These are phyloP conservation scores for Pseudogymnoascus sp. DNA, from an alignment of 2,329 filamentous ascomycete genomes.

Conservation along the genomic window DNA sequence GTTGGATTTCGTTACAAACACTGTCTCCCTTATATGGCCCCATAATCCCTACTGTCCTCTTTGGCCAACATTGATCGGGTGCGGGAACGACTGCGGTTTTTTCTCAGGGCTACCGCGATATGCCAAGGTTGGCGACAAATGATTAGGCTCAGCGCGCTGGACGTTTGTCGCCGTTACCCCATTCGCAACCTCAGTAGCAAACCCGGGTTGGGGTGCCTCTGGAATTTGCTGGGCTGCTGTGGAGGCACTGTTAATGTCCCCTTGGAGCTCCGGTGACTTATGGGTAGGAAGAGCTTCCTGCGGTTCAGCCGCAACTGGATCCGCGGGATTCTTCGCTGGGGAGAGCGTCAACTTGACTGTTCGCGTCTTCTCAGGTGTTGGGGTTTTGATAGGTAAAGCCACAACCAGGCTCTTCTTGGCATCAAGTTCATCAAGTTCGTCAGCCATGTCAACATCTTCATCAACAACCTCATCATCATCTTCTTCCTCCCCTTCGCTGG, in stretches of 20 bases:
- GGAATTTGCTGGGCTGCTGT: conserved; percentile 13
- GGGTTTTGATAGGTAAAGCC: conserved; percentile 51
- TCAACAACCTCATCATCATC: conserved; percentile 42
- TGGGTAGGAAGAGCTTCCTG: conserved; percentile 34
- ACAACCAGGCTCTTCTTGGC: conserved; percentile 60
- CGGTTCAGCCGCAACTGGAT: conserved; percentile 23
- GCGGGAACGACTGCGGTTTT: conserved; percentile 35
- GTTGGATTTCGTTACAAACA: background rate
- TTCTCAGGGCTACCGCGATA: conserved; percentile 53
- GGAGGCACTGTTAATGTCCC: conserved; percentile 27
- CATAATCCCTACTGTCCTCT: conserved; percentile 14
- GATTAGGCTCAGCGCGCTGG: background rate
- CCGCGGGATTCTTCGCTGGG: conserved; percentile 16
- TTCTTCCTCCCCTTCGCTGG: conserved; percentile 41
- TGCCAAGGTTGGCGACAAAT: conserved; percentile 37
- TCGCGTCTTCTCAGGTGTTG: conserved; percentile 26
- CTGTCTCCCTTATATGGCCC: background rate
- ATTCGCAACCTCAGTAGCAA: background rate
- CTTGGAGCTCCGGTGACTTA: background rate
- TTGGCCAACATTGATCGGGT: conserved; percentile 22
- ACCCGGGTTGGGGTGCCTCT: background rate
- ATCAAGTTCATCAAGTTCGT: conserved; percentile 42
- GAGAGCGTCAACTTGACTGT: conserved; percentile 25
- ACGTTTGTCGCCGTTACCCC: background rate
- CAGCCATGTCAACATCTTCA: conserved; percentile 40